Evolutionary conservation across 2,329 filamentous ascomycete species (phyloP).

Genomic region (Diplocarpon rosae): DNA sequence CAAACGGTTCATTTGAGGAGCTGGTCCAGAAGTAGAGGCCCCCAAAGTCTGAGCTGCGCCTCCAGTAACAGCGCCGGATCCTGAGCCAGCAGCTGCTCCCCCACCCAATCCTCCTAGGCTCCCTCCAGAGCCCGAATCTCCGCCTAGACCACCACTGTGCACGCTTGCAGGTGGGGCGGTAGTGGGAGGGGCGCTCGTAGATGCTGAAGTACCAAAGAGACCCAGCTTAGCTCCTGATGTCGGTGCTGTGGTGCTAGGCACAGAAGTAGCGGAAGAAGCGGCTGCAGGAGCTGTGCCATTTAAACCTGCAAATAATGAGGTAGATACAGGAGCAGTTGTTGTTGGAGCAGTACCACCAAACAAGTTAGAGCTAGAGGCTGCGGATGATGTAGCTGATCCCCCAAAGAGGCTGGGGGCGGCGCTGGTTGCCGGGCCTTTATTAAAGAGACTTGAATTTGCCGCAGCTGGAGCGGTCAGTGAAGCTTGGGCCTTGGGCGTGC

Average conservation of each 20-base stretch:
- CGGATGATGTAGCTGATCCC: slow-evolving; percentile 10
- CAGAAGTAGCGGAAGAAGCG: slow-evolving; percentile 14
- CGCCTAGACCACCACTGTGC: background rate
- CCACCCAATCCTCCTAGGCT: background rate
- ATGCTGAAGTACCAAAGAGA: slow-evolving; percentile 24
- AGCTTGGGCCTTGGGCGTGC: slow-evolving; percentile 4
- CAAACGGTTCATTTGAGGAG: slow-evolving; percentile 75
- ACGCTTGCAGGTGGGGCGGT: slow-evolving; percentile 9
- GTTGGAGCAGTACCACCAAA: slow-evolving; percentile 23
- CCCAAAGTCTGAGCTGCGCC: slow-evolving; percentile 36
- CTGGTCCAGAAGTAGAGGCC: slow-evolving; percentile 68
- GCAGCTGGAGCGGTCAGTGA: slow-evolving; percentile 12
- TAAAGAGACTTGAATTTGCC: slow-evolving; percentile 1
- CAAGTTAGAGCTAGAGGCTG: slow-evolving; percentile 9
- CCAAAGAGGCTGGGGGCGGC: slow-evolving; percentile 11
- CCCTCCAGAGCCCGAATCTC: background rate
- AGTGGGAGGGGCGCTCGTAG: slow-evolving; percentile 25
- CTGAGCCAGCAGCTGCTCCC: slow-evolving; percentile 1
- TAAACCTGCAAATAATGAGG: slow-evolving; percentile 9
- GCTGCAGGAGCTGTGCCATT: slow-evolving; percentile 4
- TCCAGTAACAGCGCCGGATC: slow-evolving; percentile 19
- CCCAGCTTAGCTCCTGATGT: slow-evolving; percentile 17
- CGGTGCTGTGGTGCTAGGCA: slow-evolving; percentile 14
- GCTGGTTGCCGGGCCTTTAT: slow-evolving; percentile 5
- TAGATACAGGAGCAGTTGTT: slow-evolving; percentile 11